A percentile compares a stretch with the other conserved stretches of the same genome.
phyloP scores from a whole-genome alignment of 1,284 basidiomycete genomes.

The Puccinia coronata region DNA sequence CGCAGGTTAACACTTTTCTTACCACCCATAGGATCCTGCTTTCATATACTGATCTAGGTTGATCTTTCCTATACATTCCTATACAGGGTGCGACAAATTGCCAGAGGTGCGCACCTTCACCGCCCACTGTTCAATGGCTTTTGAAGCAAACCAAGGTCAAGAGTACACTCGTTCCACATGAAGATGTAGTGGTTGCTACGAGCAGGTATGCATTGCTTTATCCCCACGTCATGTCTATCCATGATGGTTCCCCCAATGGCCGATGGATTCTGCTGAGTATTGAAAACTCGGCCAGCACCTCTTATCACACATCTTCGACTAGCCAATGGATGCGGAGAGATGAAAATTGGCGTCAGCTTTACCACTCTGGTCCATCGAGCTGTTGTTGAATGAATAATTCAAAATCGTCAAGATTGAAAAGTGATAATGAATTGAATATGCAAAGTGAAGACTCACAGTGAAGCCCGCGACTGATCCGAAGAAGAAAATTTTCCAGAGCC shows the following conservation, averaged over 20 bases:
- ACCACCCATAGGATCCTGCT: background rate
- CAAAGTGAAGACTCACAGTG: no score
- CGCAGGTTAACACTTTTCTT: slow-evolving; percentile 7
- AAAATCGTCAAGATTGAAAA: no score
- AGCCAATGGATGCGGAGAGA: slow-evolving; percentile 66
- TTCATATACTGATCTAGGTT: slow-evolving; percentile 47
- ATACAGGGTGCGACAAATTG: slow-evolving; percentile 48
- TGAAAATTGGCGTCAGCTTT: slow-evolving; percentile 84
- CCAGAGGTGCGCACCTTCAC: slow-evolving; percentile 47
- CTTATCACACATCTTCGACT: slow-evolving; percentile 83
- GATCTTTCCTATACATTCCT: background rate
- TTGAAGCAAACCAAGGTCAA: slow-evolving; percentile 63
- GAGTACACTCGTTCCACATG: slow-evolving; percentile 64
- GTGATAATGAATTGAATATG: no score
- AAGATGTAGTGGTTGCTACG: slow-evolving; percentile 67
- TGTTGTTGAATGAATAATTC: no score
- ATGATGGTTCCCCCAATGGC: slow-evolving; percentile 29
- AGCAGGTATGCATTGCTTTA: slow-evolving; percentile 54
- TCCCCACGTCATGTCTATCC: no score
- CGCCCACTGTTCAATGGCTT: slow-evolving; percentile 58
- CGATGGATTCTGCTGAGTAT: slow-evolving; percentile 59
- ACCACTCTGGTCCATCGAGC: slow-evolving; percentile 85
- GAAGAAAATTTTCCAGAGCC: no score
- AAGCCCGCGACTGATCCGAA: no score
- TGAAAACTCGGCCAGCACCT: slow-evolving; percentile 81